Evolutionary conservation across 495 filamentous ascomycete genomes (phyloP).

Genomic region (Aspergillus affinis): DNA sequence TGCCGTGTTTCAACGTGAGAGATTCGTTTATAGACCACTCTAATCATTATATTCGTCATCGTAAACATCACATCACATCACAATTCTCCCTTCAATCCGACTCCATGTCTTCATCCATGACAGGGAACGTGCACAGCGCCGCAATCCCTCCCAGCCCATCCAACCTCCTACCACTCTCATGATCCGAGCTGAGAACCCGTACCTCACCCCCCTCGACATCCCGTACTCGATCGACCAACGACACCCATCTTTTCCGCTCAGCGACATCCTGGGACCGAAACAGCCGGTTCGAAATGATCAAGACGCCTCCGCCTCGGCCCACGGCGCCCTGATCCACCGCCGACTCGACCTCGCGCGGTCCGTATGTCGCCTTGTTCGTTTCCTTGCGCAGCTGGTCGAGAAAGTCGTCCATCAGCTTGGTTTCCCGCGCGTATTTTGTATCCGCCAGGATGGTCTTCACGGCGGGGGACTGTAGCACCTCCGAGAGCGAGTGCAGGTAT

Average conservation of each 20-base stretch:
- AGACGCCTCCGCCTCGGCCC: constrained; percentile 75
- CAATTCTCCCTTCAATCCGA: constrained; percentile 33
- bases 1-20: too few relatives aligned
- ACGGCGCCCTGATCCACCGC: constrained; percentile 89
- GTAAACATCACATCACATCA: background rate
- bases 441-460: constrained; percentile 74
- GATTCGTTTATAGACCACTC: background rate
- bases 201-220: constrained; percentile 81
- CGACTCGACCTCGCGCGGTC: constrained; percentile 76
- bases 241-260: constrained; percentile 78
- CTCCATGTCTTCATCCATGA: constrained; percentile 59
- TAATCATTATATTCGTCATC: background rate
- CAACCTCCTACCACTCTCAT: constrained; percentile 88
- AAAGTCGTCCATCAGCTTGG: constrained; percentile 83
- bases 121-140: constrained; percentile 85
- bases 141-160: constrained; percentile 86
- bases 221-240: constrained; percentile 86
- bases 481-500: constrained; percentile 80
- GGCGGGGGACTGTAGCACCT: constrained; percentile 76
- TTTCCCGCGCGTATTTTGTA: constrained; percentile 84
- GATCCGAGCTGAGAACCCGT: constrained; percentile 82
- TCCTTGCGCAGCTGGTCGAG: constrained; percentile 76
- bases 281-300: constrained; percentile 81
- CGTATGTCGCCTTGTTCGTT: constrained; percentile 90
- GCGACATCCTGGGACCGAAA: constrained; percentile 83